A percentile compares a stretch with the other conserved stretches of the same genome.
phyloP scores from a whole-genome alignment of 2,329 filamentous ascomycete genomes.

The Alternaria gaisen region DNA sequence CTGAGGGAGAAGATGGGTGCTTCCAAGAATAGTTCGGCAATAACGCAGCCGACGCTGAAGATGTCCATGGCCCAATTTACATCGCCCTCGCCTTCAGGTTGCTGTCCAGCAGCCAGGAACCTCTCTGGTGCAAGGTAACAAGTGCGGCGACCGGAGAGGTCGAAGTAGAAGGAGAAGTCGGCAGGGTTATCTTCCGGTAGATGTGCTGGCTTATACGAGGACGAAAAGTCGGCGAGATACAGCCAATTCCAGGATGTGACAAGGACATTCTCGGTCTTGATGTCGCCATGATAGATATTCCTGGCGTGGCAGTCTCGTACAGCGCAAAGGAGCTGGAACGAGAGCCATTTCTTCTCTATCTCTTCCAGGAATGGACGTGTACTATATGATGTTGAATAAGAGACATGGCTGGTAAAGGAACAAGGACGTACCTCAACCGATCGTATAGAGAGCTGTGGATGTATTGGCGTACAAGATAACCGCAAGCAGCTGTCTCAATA shows the following conservation, averaged over 20 bases:
- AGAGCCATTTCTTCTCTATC: constrained; percentile 98
- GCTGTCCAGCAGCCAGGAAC: constrained; percentile 77
- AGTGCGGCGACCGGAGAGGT: constrained; percentile 87
- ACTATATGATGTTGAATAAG: constrained; percentile 59
- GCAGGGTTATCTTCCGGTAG: constrained; percentile 96
- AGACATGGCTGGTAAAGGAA: background rate
- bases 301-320: constrained; percentile 89
- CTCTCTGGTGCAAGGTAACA: constrained; percentile 96
- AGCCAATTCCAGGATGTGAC: constrained; percentile 99
- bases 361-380: constrained; percentile 96
- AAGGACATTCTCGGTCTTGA: constrained; percentile 96
- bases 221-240: constrained; percentile 96
- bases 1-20: constrained; percentile 97
- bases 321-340: constrained; percentile 92
- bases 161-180: constrained; percentile 98
- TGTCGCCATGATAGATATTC: constrained; percentile 94
- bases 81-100: constrained; percentile 68
- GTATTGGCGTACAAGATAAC: constrained; percentile 92
- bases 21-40: constrained; percentile 95
- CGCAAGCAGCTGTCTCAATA: constrained; percentile 89
- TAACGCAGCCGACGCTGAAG: constrained; percentile 95
- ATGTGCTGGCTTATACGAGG: constrained; percentile 91
- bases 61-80: constrained; percentile 97
- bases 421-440: constrained; percentile 69
- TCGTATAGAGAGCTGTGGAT: constrained; percentile 98